phyloP scores from a whole-genome alignment of 306 rosid genomes.

The Astragalus membranaceus region DNA sequence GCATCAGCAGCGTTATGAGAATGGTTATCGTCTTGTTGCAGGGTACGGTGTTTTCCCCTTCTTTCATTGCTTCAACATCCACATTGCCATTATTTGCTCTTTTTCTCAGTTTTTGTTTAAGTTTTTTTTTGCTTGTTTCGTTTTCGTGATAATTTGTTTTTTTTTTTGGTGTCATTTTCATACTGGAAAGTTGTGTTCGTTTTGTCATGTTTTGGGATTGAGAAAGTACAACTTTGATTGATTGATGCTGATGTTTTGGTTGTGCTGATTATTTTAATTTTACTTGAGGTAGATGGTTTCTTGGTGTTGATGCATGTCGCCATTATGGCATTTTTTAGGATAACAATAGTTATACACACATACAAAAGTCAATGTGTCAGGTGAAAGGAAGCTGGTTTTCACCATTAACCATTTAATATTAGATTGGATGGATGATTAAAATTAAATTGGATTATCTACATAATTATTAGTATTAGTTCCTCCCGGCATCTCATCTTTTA shows the following conservation, averaged over 20 bases:
- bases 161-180: slow-evolving; percentile 21
- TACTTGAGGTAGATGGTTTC: background rate
- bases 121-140: no score
- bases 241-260: slow-evolving; percentile 12
- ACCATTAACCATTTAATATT: background rate
- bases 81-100: background rate
- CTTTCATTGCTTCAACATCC: background rate
- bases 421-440: background rate
- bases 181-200: background rate
- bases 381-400: background rate
- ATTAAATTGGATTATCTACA: background rate
- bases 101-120: background rate
- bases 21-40: slow-evolving; percentile 79
- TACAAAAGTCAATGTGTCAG: background rate
- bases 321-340: background rate
- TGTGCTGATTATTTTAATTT: background rate
- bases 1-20: slow-evolving; percentile 73
- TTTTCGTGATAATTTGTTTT: no score
- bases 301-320: slow-evolving; percentile 6
- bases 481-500: background rate
- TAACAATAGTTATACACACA: no score
- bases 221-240: background rate
- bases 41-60: slow-evolving; percentile 35
- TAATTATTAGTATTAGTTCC: background rate
- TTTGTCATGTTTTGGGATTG: background rate